These are phyloP conservation scores for Aspergillus udagawae DNA, from an alignment of 2,329 filamentous ascomycete genomes.

Conservation along the genomic window DNA sequence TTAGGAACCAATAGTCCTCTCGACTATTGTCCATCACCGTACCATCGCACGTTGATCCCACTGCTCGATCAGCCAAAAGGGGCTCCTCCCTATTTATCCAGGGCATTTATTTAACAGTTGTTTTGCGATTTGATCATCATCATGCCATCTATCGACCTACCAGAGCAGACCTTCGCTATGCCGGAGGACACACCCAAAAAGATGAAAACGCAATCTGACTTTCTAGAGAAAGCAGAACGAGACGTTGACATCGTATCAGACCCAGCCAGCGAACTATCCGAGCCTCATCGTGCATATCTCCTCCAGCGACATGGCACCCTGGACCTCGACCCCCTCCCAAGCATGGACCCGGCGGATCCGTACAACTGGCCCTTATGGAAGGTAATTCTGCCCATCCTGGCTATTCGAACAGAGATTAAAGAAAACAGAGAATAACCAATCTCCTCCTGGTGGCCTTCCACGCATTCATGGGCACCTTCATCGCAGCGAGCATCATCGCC, in stretches of 20 bases:
- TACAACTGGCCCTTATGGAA: not conserved
- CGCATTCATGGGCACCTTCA: conserved; percentile 57
- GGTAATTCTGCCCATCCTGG: not conserved
- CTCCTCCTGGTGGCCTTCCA: conserved; percentile 56
- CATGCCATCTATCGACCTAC: not conserved
- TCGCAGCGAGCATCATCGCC: conserved; percentile 53
- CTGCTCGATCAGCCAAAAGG: not conserved
- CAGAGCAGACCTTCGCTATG: not conserved
- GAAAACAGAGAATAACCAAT: conserved; percentile 49
- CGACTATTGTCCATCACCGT: too few relatives aligned
- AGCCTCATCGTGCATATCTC: not conserved
- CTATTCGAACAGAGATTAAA: not conserved
- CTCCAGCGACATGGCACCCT: not conserved
- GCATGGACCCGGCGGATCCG: not conserved
- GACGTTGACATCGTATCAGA: not conserved
- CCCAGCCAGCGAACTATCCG: not conserved
- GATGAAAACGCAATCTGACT: not conserved
- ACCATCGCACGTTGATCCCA: not conserved
- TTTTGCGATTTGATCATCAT: not conserved
- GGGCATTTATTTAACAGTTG: not conserved
- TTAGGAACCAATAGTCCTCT: too few relatives aligned
- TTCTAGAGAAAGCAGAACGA: not conserved
- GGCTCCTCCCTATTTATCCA: not conserved
- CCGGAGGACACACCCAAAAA: not conserved
- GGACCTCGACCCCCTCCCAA: not conserved